These are phyloP conservation scores for Pleurotus platypus DNA, from an alignment of 768 basidiomycete genomes.

Conservation along the genomic window DNA sequence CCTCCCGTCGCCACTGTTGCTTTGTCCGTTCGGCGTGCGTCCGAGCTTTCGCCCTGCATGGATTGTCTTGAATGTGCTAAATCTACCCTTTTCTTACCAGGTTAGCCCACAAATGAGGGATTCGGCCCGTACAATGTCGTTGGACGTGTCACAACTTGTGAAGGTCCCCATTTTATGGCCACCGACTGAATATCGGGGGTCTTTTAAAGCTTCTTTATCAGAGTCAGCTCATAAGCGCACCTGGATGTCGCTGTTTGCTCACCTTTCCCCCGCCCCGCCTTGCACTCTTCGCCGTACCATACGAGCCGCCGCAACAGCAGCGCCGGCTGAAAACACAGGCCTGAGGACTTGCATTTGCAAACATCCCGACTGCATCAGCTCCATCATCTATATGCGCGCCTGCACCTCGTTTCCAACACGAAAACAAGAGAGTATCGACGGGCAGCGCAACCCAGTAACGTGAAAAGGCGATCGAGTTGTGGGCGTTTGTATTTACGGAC, in stretches of 20 bases:
- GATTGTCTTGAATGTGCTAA: slow-evolving; percentile 1
- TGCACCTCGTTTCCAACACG: slow-evolving; percentile 3
- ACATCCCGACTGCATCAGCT: not conserved
- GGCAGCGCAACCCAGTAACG: not conserved
- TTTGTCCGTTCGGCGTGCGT: slow-evolving; percentile 6
- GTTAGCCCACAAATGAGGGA: not conserved
- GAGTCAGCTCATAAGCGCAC: not conserved
- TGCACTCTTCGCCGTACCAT: not conserved
- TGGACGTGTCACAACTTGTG: slow-evolving; percentile 1
- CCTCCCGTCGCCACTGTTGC: slow-evolving; percentile 4
- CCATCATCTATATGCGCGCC: not conserved
- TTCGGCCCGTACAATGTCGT: slow-evolving; percentile 1
- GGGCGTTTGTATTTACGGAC: slow-evolving; percentile 7
- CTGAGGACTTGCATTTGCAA: no score
- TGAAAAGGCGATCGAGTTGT: slow-evolving; percentile 3
- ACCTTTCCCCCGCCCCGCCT: not conserved
- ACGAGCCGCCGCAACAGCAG: not conserved
- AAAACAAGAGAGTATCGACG: slow-evolving; percentile 1
- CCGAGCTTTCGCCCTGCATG: slow-evolving; percentile 4
- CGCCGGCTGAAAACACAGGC: no score
- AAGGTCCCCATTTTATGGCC: slow-evolving; percentile 5
- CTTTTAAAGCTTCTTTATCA: slow-evolving; percentile 6
- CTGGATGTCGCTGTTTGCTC: not conserved
- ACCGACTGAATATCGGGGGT: not conserved
- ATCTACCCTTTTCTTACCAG: slow-evolving; percentile 4